phyloP scores from a whole-genome alignment of 2,329 filamentous ascomycete species.

The Aspergillus sclerotialis region DNA sequence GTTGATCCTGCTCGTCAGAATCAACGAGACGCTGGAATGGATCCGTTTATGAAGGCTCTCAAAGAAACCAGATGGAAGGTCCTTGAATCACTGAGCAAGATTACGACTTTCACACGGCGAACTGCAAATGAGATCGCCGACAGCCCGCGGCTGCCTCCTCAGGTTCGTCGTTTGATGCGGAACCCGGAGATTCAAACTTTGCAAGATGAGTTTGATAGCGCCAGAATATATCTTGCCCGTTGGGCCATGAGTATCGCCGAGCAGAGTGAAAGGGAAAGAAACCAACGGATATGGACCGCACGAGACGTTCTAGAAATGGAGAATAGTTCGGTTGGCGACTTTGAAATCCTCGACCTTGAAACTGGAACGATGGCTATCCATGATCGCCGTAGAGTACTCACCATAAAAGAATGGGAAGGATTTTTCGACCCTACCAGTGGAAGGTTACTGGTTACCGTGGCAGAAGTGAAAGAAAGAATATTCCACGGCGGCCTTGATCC shows the following conservation, averaged over 20 bases:
- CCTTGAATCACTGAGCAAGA: slow-evolving; percentile 92
- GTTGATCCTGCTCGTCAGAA: slow-evolving; percentile 21
- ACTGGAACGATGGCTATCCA: slow-evolving; percentile 65
- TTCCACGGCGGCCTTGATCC: slow-evolving; percentile 89
- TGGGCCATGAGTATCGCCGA: slow-evolving; percentile 99
- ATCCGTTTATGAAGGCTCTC: slow-evolving; percentile 85
- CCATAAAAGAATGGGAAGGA: slow-evolving; percentile 77
- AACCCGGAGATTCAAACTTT: slow-evolving; percentile 93
- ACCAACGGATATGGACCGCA: slow-evolving; percentile 85
- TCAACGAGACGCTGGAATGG: slow-evolving; percentile 67
- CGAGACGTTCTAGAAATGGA: slow-evolving; percentile 89
- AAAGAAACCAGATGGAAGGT: slow-evolving; percentile 96
- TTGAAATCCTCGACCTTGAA: slow-evolving; percentile 82
- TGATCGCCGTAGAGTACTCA: slow-evolving; percentile 70
- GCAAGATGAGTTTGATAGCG: slow-evolving; percentile 96
- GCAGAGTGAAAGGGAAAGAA: slow-evolving; percentile 82
- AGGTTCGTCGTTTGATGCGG: slow-evolving; percentile 73
- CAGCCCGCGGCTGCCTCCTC: slow-evolving; percentile 83
- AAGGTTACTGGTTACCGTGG: slow-evolving; percentile 67
- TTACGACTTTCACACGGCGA: slow-evolving; percentile 88
- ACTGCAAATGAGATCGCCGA: slow-evolving; percentile 90
- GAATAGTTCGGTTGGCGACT: slow-evolving; percentile 89
- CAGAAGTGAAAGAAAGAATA: slow-evolving; percentile 94
- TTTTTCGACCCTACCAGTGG: slow-evolving; percentile 78
- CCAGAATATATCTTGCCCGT: slow-evolving; percentile 83